Base-by-base conservation (phyloP, 768 basidiomycete species). In the Termitomyces titanicus region DNA sequence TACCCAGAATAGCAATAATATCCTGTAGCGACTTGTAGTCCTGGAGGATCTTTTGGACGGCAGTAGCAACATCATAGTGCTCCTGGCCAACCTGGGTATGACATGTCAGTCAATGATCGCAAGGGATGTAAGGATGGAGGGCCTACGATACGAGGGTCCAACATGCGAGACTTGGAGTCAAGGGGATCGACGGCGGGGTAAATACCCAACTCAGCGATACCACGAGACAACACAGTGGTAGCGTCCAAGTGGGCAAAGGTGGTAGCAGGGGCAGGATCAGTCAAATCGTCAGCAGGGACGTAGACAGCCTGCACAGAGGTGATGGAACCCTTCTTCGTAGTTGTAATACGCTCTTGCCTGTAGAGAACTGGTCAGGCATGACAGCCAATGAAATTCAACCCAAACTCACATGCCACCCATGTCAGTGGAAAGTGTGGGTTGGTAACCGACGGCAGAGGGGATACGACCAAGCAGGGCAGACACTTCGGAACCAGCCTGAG, bases 201-300 rank as follows among this genome's bases (percentile, higher is more conserved):
- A 75, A 98, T 97, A 87, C 94, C 94, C 62, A 97, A 86, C 76
- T 96, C 94, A 67, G 94, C 94, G 76, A 99, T 98, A 77, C 92
- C 88, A 83, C 97, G 97, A 54, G 97, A 99, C 77, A 99, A 83
- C 72, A 98, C 95, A 69, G 97, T 98, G 64, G 97, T 99, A 64
- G 97, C 96, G 72, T 99, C 97, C 92, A 99, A 92, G 75, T 98
- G 97, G 74, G 96, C 96, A 79, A 98, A 98, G 66, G 97, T 98
- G 63, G 97, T 99, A 60, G 97, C 97, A 38, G 97, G 97, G 57
- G 97, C 97, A 62, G 97, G 97, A 81, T 98, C 97, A 68, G 97
- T 99, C 92, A 99, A 92, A 81, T 98, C 97, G 76, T 98, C 97
- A 66, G 97, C 97, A 61, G 97, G 97, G 60, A 99, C 97, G 73